Percentiles rank a stretch among this genome's conserved stretches.
phyloP scores from a whole-genome alignment of 805 yeast genomes.

The Starmerella apis region DNA sequence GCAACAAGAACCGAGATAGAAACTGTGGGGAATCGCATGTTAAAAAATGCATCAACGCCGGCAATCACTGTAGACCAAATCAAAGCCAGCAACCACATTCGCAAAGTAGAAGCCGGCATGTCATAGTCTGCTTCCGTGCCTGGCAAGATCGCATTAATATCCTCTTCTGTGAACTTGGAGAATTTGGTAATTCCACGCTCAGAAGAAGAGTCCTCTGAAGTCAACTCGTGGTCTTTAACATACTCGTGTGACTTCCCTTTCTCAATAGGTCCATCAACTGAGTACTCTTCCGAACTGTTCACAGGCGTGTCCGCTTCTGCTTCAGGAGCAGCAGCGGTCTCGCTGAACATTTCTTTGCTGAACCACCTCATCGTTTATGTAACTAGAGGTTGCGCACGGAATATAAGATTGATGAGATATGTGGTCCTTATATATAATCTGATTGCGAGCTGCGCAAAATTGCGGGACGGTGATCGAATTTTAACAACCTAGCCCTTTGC shows the following conservation, averaged over 20 bases:
- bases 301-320: background rate
- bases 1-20: slow-evolving; percentile 45
- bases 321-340: slow-evolving; percentile 1
- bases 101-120: slow-evolving; percentile 42
- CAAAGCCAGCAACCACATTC: slow-evolving; percentile 47
- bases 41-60: slow-evolving; percentile 49
- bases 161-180: slow-evolving; percentile 13
- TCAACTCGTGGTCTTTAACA: too few relatives aligned
- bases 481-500: too few relatives aligned
- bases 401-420: too few relatives aligned
- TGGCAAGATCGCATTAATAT: slow-evolving; percentile 16
- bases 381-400: background rate
- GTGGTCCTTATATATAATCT: too few relatives aligned
- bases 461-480: too few relatives aligned
- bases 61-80: slow-evolving; percentile 49
- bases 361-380: background rate
- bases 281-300: background rate
- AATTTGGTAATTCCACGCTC: background rate
- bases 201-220: background rate
- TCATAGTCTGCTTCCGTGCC: slow-evolving; percentile 38
- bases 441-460: too few relatives aligned
- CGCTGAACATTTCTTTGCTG: background rate
- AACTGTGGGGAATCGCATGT: slow-evolving; percentile 48
- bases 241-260: too few relatives aligned
- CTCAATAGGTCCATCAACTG: background rate